Base-by-base conservation (phyloP, 768 basidiomycete genomes). In the Calocybe indica region DNA sequence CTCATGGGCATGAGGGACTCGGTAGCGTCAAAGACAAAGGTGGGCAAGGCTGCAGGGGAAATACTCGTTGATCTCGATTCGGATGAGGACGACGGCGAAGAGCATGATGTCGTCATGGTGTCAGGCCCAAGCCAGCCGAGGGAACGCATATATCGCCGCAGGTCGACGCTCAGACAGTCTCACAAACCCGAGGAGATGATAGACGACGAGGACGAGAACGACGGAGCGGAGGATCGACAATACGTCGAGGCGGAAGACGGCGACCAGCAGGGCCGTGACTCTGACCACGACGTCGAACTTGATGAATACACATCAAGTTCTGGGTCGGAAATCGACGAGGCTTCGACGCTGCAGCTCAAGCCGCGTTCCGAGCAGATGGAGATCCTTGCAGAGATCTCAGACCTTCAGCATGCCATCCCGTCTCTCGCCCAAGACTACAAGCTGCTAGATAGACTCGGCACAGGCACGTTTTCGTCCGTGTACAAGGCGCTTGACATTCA, bases 391-490 rank as follows among this genome's bases (percentile, higher is more conserved):
- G 95, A 99, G 65, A 92, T 98, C 37, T 60, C 66, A 0, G 80
- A 88, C 51, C 76, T 97, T 28, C 69, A 82, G 52, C 61, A 68
- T 1, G 74, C 77, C 12, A 81, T 95, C 4, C 86, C 88, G 0
- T 64, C 74, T n/a, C 72, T 95, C 45, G 60, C 66, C 5, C 59
- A 70, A 2, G 74, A 87, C 53, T 98, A 95, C 71, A 76, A 71
- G 43, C 72, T 98, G 33, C 63, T 97, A 33, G 95, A 97, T 68
- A 79, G 94, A 1, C 78, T 99, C 0, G 96, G 96, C 10, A 97
- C 94, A 46, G 95, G 95, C 11, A 99, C 95, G 1, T 99, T 99
- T 68, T 97, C 95, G 0, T 93, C 93, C 7, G 96, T 99, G n/a
- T 99, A 97, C 76, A 96, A 98, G 58, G 96, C 94, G 0, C 65